Evolutionary conservation across 805 yeast species (phyloP).

Genomic region (Lachancea fermentati): DNA sequence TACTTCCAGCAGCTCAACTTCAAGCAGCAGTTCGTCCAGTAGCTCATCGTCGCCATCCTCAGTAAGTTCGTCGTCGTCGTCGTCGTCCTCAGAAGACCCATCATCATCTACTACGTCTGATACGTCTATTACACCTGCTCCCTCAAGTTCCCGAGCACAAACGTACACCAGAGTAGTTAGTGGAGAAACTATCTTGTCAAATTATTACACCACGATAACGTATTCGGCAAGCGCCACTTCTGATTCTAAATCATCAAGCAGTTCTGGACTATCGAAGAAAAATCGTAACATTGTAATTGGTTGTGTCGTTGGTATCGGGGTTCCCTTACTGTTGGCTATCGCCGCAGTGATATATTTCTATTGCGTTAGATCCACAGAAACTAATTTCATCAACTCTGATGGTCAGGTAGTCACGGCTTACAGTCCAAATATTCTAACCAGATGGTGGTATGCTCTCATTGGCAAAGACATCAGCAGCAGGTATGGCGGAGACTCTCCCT

Average conservation of each 20-base stretch:
- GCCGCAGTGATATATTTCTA: conserved; percentile 24
- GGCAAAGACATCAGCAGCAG: conserved; percentile 24
- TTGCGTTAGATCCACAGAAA: conserved; percentile 27
- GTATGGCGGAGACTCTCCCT: conserved; percentile 24
- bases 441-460: conserved; percentile 27
- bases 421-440: conserved; percentile 27
- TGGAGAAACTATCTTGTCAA: conserved; percentile 32
- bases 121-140: conserved; percentile 13
- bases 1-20: conserved; percentile 3
- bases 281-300: conserved; percentile 56
- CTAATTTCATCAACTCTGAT: conserved; percentile 33
- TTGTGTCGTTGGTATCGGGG: conserved; percentile 66
- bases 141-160: conserved; percentile 6
- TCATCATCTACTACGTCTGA: conserved; percentile 18
- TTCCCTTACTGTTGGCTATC: conserved; percentile 41
- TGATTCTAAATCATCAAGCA: conserved; percentile 14
- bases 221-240: conserved; percentile 24
- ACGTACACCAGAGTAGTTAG: conserved; percentile 29
- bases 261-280: conserved; percentile 42
- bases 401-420: conserved; percentile 35
- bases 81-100: conserved; percentile 9
- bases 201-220: conserved; percentile 31
- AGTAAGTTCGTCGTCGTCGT: conserved; percentile 13
- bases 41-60: conserved; percentile 15
- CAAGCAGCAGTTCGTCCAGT: conserved; percentile 9